Evolutionary conservation across 768 basidiomycete species (phyloP), one percentile per base, ranked within the genome.

Genomic region (Hysterangium stoloniferum): DNA sequence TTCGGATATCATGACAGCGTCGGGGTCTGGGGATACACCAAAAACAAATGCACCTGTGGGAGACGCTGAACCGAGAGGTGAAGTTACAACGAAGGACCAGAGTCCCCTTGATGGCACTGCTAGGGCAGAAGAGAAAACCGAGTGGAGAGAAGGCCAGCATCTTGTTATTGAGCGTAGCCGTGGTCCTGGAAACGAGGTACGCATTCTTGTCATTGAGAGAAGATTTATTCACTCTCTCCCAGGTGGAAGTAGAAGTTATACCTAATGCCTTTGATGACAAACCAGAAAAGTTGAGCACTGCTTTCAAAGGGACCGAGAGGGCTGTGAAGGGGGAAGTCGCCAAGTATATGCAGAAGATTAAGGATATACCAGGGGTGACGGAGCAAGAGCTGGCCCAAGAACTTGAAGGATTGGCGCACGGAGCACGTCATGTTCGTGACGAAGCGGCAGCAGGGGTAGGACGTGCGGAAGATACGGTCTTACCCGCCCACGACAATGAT

Each of bases 131-230:
- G 53, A 62, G 8, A 56, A 70, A 3, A 56, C 70, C 22, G 82
- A 86, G 58, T 91, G 85, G 81, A 71, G 72, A 59, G 86, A 92
- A 60, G 86, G 86, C 2, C 70, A 75, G 27, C 76, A 84, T 61
- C 70, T 71, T 28, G 62, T 92, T 38, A 68, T 88, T 27, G 89
- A 92, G 60, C 68, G 75, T 32, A 73, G 75, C 8, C 60, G 57
- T 4, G 76, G 76, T 1, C 76, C 77, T 4, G 82, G 80, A 20
- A 78, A 79, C 51, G 86, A 87, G 69, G 86, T 87, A 50, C n/a
- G 77, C 61, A 45, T 11, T 50, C 35, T 33, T 8, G 6, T 6
- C 3, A 15, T 42, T 43, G n/a, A 6, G n/a, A 12, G 11, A 42
- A 9, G 19, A 9, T 42, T 20, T n/a, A 12, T 9, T n/a, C 20